Percentiles rank a stretch among this genome's conserved stretches.
These are phyloP conservation scores for Besnoitia besnoiti DNA, from an alignment of 169 alveolate genomes.

Conservation along the genomic window DNA sequence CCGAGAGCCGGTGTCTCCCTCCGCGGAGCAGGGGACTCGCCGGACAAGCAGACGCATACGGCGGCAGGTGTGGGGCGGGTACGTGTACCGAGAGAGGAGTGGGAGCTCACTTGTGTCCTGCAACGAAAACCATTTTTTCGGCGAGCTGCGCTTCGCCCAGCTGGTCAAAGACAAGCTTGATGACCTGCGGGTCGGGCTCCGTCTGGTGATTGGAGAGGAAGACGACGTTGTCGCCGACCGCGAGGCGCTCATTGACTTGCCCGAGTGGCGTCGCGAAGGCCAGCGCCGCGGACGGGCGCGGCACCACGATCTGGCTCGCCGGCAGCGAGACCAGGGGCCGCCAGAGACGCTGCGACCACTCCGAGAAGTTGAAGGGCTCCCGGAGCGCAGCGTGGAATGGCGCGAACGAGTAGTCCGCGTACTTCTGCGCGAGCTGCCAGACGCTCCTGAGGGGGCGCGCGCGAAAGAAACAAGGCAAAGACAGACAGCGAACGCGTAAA, in stretches of 20 bases:
- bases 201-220: conserved; percentile 70
- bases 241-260: conserved; percentile 11
- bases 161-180: conserved; percentile 36
- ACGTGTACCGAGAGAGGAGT: no score
- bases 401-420: conserved; percentile 7
- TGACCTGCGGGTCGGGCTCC: conserved; percentile 71
- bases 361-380: conserved; percentile 50
- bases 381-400: conserved; percentile 48
- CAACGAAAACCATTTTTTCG: conserved; percentile 49
- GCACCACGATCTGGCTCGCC: conserved; percentile 34
- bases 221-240: conserved; percentile 55
- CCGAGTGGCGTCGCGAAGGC: conserved; percentile 13
- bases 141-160: conserved; percentile 45
- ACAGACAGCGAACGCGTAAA: background rate
- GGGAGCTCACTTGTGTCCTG: conserved; percentile 64
- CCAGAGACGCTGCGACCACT: conserved; percentile 50
- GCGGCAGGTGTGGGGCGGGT: no score
- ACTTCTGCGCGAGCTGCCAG: conserved; percentile 5
- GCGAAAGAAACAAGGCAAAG: background rate
- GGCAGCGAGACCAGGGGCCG: conserved; percentile 45
- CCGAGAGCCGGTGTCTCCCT: no score
- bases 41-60: no score
- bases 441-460: conserved; percentile 31
- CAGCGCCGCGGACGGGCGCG: background rate
- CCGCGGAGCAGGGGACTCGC: no score